Evolutionary conservation across 2,329 filamentous ascomycete species (phyloP).

Genomic region (Alternaria infectoria): DNA sequence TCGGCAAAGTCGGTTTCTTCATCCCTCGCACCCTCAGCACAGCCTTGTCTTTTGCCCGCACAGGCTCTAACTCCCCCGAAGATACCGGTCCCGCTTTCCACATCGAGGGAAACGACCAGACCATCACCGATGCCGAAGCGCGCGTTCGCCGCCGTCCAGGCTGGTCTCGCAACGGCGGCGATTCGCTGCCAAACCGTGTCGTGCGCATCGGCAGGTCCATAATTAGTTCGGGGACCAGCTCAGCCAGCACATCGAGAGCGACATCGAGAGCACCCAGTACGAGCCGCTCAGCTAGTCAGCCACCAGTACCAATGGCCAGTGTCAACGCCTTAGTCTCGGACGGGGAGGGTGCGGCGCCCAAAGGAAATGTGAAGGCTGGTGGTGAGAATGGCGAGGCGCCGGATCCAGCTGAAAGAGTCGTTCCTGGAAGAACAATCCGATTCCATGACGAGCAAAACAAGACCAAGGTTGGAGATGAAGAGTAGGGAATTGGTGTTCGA

Average conservation of each 20-base stretch:
- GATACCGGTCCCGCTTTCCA: conserved; percentile 43
- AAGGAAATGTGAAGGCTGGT: background rate
- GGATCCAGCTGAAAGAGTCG: background rate
- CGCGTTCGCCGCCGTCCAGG: conserved; percentile 34
- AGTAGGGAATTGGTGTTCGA: background rate
- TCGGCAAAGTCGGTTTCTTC: conserved; percentile 69
- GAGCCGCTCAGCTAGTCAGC: background rate
- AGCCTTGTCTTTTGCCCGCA: conserved; percentile 41
- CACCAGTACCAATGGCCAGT: background rate
- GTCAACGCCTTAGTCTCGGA: background rate
- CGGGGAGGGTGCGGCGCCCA: background rate
- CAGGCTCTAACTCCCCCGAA: conserved; percentile 8
- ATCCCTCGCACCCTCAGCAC: conserved; percentile 69
- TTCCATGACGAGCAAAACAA: conserved; percentile 34
- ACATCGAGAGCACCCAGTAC: conserved; percentile 1
- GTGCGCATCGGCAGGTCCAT: conserved; percentile 45
- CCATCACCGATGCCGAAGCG: conserved; percentile 28
- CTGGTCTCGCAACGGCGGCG: conserved; percentile 24
- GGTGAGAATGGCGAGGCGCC: background rate
- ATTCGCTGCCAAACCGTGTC: conserved; percentile 35
- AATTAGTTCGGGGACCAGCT: conserved; percentile 30
- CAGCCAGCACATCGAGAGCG: conserved; percentile 5
- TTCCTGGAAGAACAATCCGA: conserved; percentile 33
- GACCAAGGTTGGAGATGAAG: background rate
- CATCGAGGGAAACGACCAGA: conserved; percentile 23